A percentile compares a stretch with the other conserved stretches of the same genome.
Evolutionary conservation across 2,329 filamentous ascomycete genomes (phyloP).

Genomic region (Penicillium sp.): DNA sequence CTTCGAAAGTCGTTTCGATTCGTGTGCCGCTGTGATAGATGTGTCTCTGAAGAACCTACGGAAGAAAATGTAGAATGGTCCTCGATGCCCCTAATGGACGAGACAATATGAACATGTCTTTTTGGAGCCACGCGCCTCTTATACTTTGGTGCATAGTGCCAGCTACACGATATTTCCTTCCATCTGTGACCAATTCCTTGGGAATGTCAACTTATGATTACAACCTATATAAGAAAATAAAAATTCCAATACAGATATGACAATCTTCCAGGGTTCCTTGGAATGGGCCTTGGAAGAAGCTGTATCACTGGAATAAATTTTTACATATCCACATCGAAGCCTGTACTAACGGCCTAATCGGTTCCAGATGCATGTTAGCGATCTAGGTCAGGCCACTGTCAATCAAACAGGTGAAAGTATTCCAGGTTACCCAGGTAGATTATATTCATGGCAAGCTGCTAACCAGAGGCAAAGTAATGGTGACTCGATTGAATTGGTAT

Average conservation of each 20-base stretch:
- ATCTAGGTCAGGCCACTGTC: neutral
- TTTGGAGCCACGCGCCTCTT: neutral
- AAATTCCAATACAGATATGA: neutral
- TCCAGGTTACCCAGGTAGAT: neutral
- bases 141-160: neutral
- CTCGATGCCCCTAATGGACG: slow-evolving; percentile 19
- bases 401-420: neutral
- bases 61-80: slow-evolving; percentile 15
- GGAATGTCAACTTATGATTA: neutral
- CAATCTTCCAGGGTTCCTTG: neutral
- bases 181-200: neutral
- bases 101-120: neutral
- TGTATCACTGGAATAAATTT: too few species aligned
- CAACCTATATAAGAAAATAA: neutral
- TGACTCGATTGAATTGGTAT: neutral
- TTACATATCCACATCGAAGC: neutral
- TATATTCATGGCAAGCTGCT: neutral
- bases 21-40: slow-evolving; percentile 27
- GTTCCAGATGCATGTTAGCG: neutral
- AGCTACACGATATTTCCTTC: neutral
- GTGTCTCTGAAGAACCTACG: slow-evolving; percentile 20
- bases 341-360: neutral
- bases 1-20: slow-evolving; percentile 29
- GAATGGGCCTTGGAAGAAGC: neutral
- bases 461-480: neutral